Evolutionary conservation across 2,329 filamentous ascomycete species (phyloP).

Genomic region (Microcyclosporella mali): DNA sequence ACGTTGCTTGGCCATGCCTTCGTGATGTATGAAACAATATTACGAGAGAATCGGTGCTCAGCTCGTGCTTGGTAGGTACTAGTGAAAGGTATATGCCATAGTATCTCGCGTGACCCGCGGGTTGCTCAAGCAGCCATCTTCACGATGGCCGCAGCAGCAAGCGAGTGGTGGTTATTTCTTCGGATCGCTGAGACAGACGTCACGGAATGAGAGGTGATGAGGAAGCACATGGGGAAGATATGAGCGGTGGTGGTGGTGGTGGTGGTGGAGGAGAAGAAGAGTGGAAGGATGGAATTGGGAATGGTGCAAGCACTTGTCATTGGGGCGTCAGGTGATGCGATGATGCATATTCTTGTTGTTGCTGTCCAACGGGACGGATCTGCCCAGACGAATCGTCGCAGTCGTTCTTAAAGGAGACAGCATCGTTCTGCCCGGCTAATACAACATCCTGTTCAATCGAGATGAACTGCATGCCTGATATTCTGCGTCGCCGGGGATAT

Average conservation of each 20-base stretch:
- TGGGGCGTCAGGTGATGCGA: slow-evolving; percentile 1
- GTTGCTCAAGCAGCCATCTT: slow-evolving; percentile 39
- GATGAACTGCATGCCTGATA: slow-evolving; percentile 24
- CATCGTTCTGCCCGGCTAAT: slow-evolving; percentile 45
- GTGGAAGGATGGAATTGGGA: background rate
- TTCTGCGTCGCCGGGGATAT: too few species aligned
- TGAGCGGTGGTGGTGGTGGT: background rate
- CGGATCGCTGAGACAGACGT: slow-evolving; percentile 4
- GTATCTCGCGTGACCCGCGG: slow-evolving; percentile 26
- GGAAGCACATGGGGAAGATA: background rate
- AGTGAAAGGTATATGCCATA: slow-evolving; percentile 20
- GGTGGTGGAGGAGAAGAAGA: background rate
- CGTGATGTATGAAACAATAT: too few species aligned
- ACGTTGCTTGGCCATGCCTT: slow-evolving; percentile 2
- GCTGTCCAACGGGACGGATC: slow-evolving; percentile 24
- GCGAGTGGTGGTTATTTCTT: slow-evolving; percentile 23
- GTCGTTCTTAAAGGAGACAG: slow-evolving; percentile 31
- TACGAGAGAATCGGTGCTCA: background rate
- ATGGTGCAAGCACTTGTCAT: background rate
- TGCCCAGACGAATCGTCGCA: slow-evolving; percentile 13
- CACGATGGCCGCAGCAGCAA: slow-evolving; percentile 20
- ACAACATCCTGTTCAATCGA: slow-evolving; percentile 45
- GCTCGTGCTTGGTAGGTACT: slow-evolving; percentile 17
- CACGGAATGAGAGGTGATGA: background rate
- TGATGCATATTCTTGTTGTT: slow-evolving; percentile 2